phyloP scores from a whole-genome alignment of 208 protist species.

The Acanthamoeba rhysodes region DNA sequence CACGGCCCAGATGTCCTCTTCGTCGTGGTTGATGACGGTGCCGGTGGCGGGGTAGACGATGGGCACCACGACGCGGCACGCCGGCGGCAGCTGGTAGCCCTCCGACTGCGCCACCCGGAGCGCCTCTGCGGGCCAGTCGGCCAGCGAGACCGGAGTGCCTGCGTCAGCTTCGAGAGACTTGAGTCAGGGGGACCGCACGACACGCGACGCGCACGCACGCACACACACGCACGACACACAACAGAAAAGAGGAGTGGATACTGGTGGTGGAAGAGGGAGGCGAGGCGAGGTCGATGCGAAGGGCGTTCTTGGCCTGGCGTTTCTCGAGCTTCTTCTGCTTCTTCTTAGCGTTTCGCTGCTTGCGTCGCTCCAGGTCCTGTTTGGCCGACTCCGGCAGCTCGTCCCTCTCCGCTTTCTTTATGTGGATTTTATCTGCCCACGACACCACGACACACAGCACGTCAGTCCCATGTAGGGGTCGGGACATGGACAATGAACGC shows the following conservation, averaged over 20 bases:
- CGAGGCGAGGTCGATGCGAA: not conserved
- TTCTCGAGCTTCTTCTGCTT: slow-evolving; percentile 8
- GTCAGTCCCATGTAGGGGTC: too few species aligned
- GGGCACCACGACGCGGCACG: not conserved
- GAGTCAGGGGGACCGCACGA: too few species aligned
- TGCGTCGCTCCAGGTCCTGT: slow-evolving; percentile 5
- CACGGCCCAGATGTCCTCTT: slow-evolving; percentile 28
- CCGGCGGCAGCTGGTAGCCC: not conserved
- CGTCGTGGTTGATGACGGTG: not conserved
- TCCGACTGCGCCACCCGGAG: not conserved
- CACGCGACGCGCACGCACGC: not conserved
- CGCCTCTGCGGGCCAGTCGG: not conserved
- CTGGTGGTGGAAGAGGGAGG: not conserved
- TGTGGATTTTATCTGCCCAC: not conserved
- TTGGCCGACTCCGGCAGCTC: not conserved
- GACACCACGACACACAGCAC: not conserved
- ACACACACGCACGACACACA: not conserved
- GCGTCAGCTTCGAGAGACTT: too few species aligned
- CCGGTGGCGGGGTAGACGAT: too few species aligned
- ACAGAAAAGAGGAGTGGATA: not conserved
- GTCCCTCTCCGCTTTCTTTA: not conserved
- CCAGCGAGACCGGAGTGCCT: not conserved
- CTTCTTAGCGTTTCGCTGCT: slow-evolving; percentile 18
- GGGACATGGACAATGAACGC: too few species aligned
- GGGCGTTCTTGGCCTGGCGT: not conserved